Base-by-base conservation (phyloP, 1,139 yeast species). In the Geotrichum restrictum region DNA sequence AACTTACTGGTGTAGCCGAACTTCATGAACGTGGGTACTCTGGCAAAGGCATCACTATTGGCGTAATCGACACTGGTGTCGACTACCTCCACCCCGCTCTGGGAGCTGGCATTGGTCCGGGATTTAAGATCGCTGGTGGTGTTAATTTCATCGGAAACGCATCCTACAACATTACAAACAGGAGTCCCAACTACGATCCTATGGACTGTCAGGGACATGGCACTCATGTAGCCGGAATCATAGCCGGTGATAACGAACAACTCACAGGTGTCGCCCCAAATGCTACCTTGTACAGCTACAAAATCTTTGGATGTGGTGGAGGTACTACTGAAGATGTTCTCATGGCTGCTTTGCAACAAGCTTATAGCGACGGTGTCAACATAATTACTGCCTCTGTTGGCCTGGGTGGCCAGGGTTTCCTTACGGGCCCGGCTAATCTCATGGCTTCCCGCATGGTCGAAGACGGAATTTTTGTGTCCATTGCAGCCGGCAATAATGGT, bases 201-300 rank as follows among this genome's bases (percentile, higher is more conserved):
- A 41, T 45, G 39, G 64, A 60, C 50, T 60, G 64, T 48, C 51
- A 49, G 21, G 64, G 64, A 14, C 64, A 60, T 48, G 64, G 64
- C 18, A 52, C 64, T 3, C 60, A 59, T 48, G 60, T 56, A 22
- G 56, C 64, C 18, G 57, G 62, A 16, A 53, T 60, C 19, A 51
- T 60, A 39, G 58, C 54, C 29, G 63, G 56, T 14, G 51, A 39
- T 5, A 49, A 39, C 16, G 42, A 51, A 19, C 53, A 51, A 22
- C 46, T 54, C 21, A 31, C 39, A 7, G 64, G 64, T 41, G 62
- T 59, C 11, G 61, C 64, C 11, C 64, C 63, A 19, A 48, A 52
- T 38, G 62, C 63, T 22, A 57, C 53, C 3, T 32, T 60, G 14
- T 49, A 53, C 14, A 54, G 59, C 53, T 60, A 60, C 50, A 58